Evolutionary conservation across 495 filamentous ascomycete species (phyloP), one percentile per base, ranked within the genome.

Genomic region (Aspergillus asperescens): DNA sequence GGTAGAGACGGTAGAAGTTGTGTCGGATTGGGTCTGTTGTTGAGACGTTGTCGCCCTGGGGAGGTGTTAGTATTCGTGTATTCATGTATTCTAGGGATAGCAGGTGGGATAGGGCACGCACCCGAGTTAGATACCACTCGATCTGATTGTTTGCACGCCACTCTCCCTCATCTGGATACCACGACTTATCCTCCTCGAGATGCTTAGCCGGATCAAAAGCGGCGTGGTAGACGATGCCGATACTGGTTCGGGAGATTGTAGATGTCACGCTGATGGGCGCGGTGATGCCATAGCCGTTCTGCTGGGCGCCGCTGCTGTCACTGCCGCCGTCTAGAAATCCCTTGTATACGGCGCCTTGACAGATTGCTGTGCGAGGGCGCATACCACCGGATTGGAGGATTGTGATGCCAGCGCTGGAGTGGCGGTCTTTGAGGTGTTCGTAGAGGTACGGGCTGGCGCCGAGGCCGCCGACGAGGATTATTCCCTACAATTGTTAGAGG

Each of bases 401-500:
- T n/a, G 38, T 39, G 24, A 51, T 42, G 7, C 48, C 38, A 5
- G 15, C 15, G 7, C n/a, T 25, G 1, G 48, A 41, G 38, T 51
- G 48, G 9, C 35, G 48, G 25, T 38, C 37, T 22, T 51, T 51
- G 23, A 51, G 37, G 10, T 51, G 38, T 13, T 51, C 48, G 16
- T 51, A 51, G 15, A 51, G 48, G 25, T 51, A 51, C 6, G 48
- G 48, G 25, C 48, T 51, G 0, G 48, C 48, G 38, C 48, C 48
- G 23, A 51, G 48, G 15, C 48, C 48, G 22, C 48, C 48, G 25
- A 51, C 48, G 25, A 51, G 48, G 38, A 51, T 51, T 4, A 51
- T 51, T 2, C 48, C 48, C 48, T 51, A 5, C 16, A 19, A 3
- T 7, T 22, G 20, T 49, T 25, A 39, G 29, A 7, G 8, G 18